Percentiles rank a stretch among this genome's conserved stretches.
Conservation (phyloP, 2,329 filamentous ascomycete species). For the Scedosporium boydii region DNA sequence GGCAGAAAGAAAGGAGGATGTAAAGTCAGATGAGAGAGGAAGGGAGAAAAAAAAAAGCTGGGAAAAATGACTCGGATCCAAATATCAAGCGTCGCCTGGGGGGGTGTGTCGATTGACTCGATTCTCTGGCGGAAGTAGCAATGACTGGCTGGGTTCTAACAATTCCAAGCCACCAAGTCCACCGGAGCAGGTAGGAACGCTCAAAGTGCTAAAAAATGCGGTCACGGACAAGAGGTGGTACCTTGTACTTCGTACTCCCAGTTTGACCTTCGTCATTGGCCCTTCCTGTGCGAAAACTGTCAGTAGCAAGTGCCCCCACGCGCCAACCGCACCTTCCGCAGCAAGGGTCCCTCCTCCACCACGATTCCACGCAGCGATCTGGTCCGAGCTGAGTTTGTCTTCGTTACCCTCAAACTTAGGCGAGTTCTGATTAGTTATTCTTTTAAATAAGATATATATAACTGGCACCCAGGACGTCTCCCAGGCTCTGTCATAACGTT, state of each 20-base stretch:
- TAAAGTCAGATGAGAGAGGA: background rate
- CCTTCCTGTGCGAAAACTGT: too few relatives aligned
- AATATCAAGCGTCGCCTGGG: background rate
- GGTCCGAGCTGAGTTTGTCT: too few relatives aligned
- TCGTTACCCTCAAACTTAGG: too few relatives aligned
- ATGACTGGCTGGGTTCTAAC: background rate
- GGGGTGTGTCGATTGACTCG: background rate
- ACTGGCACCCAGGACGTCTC: too few relatives aligned
- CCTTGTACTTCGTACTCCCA: too few relatives aligned
- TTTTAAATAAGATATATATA: too few relatives aligned
- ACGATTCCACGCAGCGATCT: background rate
- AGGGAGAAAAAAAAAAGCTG: constrained; percentile 8
- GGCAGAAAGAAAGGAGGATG: constrained; percentile 12
- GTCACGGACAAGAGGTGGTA: too few relatives aligned
- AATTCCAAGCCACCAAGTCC: background rate
- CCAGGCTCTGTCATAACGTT: too few relatives aligned
- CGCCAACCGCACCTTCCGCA: background rate
- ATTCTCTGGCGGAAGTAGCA: background rate
- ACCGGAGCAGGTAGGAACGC: too few relatives aligned
- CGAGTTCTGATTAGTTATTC: too few relatives aligned
- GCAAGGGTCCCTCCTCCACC: background rate
- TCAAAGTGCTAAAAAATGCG: background rate
- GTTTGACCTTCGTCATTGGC: too few relatives aligned
- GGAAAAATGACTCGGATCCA: constrained; percentile 3
- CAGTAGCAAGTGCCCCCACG: background rate